Base-by-base conservation (phyloP, 2,329 filamentous ascomycete genomes). In the Fusarium chuoi region DNA sequence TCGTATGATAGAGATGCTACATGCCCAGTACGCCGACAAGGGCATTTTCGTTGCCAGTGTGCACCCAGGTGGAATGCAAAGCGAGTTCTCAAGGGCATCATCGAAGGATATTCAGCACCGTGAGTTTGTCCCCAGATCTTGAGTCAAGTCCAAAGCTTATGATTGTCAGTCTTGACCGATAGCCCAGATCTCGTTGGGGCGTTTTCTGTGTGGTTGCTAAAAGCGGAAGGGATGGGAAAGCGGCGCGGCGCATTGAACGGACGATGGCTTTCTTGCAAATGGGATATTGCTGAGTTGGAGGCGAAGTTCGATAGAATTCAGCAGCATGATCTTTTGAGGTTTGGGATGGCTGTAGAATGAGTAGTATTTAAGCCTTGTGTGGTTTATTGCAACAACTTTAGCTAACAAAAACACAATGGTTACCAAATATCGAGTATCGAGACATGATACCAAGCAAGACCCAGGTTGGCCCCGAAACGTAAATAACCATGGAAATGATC, bases 201-300 rank as follows among this genome's bases (percentile, higher is more conserved):
- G 3, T 68, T 68, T 10, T 62, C 46, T n/a, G 20, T 49, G 6
- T 49, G 46, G 46, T 7, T 49, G 46, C 5, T 49, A 3, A 30
- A 49, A 4, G 5, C 20, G 9, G 28, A 49, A 17, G 46, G 20
- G 4, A 30, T 18, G 3, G 6, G 38, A 33, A 38, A 6, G 12
- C 39, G 36, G 3, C 35, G 38, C 6, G 4, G 4, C 1, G 35
- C 10, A 5, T 7, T 68, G 10, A 68, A 68, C 2, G 65, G 65
- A 4, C 52, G 65, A 18, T 67, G 62, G 62, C 1, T 68, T 1
- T 68, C 65, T 8, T 68, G 65, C 4, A 68, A 68, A 24, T 68
- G 65, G 65, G 46, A 68, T 7, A 14, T 68, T 11, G 9, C 10
- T 3, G 62, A 59, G 15, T 35, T 68, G 24, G 15, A 68, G 17